These are phyloP conservation scores for Codiaeum variegatum DNA, from an alignment of 441 rosid species.

Conservation along the genomic window DNA sequence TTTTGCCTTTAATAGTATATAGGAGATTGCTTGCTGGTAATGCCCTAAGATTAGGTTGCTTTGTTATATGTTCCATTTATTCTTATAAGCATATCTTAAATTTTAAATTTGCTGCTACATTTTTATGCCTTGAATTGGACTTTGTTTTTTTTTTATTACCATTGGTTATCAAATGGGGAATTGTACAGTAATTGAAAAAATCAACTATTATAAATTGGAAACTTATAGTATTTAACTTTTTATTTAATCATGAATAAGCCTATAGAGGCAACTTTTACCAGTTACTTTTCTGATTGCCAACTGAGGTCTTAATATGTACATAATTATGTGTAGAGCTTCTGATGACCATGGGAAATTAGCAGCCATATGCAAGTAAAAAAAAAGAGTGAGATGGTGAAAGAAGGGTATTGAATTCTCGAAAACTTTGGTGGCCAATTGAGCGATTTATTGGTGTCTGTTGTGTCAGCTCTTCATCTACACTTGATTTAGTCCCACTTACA, in stretches of 20 bases:
- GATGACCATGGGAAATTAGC: slow-evolving; percentile 64
- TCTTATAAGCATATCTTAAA: not conserved
- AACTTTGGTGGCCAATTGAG: slow-evolving; percentile 98
- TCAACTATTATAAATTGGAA: not conserved
- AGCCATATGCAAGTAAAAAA: slow-evolving; percentile 59
- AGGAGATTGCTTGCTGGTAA: not conserved
- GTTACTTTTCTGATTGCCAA: not conserved
- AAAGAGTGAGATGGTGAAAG: slow-evolving; percentile 63
- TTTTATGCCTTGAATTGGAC: not conserved
- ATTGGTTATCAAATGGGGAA: not conserved
- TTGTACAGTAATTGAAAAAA: not conserved
- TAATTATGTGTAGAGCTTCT: slow-evolving; percentile 32
- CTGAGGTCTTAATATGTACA: not conserved
- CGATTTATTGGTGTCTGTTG: slow-evolving; percentile 58
- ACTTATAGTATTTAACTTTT: too few relatives aligned
- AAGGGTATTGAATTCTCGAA: slow-evolving; percentile 71
- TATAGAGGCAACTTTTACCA: slow-evolving; percentile 1
- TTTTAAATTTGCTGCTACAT: not conserved
- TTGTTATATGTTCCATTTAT: not conserved
- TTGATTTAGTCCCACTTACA: too few relatives aligned
- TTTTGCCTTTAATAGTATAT: not conserved
- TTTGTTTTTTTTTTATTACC: not conserved
- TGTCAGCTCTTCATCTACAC: too few relatives aligned
- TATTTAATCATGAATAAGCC: not conserved
- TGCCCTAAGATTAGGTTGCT: not conserved